phyloP scores from a whole-genome alignment of 192 early-diverging fungal species.

The Backusella parvicylindrica region DNA sequence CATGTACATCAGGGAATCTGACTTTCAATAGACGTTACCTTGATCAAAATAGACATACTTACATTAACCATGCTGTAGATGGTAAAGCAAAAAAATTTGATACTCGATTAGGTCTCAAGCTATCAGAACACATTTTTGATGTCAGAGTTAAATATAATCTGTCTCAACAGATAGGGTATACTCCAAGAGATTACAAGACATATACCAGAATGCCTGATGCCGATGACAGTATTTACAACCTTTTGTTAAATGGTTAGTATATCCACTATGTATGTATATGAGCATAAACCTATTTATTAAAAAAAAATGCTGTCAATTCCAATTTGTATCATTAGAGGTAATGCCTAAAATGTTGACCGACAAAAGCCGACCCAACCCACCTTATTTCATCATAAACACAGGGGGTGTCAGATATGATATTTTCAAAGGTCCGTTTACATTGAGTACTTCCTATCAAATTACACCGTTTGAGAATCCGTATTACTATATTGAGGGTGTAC shows the following conservation, averaged over 20 bases:
- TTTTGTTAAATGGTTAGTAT: conserved; percentile 26
- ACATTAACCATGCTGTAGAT: conserved; percentile 44
- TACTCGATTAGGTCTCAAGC: conserved; percentile 32
- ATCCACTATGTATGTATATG: background rate
- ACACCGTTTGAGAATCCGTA: background rate
- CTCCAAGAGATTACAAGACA: conserved; percentile 53
- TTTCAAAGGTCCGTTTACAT: conserved; percentile 32
- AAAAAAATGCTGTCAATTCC: background rate
- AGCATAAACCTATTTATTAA: too few relatives aligned
- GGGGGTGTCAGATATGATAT: conserved; percentile 46
- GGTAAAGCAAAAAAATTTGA: conserved; percentile 28
- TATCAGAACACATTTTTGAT: conserved; percentile 36
- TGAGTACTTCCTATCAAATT: background rate
- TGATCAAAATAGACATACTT: conserved; percentile 49
- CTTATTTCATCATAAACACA: conserved; percentile 39
- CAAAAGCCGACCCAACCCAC: conserved; percentile 36
- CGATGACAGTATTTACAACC: conserved; percentile 33
- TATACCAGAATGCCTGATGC: conserved; percentile 31
- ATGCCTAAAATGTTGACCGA: conserved; percentile 33
- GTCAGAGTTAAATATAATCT: conserved; percentile 31
- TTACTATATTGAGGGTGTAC: background rate
- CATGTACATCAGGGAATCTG: conserved; percentile 25
- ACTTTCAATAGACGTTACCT: conserved; percentile 49
- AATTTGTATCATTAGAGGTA: conserved; percentile 15
- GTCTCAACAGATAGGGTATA: conserved; percentile 38